Conservation (phyloP, 2,329 filamentous ascomycete species). For the Epichloe festucae region DNA sequence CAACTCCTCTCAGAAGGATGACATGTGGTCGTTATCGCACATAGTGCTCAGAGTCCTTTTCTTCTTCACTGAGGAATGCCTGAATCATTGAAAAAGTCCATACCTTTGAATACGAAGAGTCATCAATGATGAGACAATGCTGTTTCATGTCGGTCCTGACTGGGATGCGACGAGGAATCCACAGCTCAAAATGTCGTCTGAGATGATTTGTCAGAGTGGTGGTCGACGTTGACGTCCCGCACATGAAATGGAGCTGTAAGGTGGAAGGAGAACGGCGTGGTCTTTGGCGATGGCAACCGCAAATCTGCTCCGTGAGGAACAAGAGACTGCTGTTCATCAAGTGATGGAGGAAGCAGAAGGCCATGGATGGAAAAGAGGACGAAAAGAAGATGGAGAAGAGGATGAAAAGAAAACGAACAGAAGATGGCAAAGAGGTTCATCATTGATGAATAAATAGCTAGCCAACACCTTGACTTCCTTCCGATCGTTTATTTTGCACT, state of each 20-base stretch:
- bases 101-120: no score
- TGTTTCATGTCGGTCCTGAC: neutral
- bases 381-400: neutral
- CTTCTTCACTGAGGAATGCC: neutral
- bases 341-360: neutral
- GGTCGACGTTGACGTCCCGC: neutral
- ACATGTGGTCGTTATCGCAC: neutral
- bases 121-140: slow-evolving; percentile 1
- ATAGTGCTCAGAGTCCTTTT: neutral
- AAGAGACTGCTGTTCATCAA: neutral
- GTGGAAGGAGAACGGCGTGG: neutral
- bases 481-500: neutral
- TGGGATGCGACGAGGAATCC: neutral
- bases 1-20: slow-evolving; percentile 5
- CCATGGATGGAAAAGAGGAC: neutral
- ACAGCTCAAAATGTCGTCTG: neutral
- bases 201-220: neutral
- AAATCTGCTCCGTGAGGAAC: neutral
- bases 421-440: neutral
- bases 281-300: neutral
- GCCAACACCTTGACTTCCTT: neutral
- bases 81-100: no score
- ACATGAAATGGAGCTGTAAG: neutral
- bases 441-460: neutral
- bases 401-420: neutral